These are phyloP conservation scores for Rhizopogon salebrosus DNA, from an alignment of 768 basidiomycete genomes.

Conservation along the genomic window DNA sequence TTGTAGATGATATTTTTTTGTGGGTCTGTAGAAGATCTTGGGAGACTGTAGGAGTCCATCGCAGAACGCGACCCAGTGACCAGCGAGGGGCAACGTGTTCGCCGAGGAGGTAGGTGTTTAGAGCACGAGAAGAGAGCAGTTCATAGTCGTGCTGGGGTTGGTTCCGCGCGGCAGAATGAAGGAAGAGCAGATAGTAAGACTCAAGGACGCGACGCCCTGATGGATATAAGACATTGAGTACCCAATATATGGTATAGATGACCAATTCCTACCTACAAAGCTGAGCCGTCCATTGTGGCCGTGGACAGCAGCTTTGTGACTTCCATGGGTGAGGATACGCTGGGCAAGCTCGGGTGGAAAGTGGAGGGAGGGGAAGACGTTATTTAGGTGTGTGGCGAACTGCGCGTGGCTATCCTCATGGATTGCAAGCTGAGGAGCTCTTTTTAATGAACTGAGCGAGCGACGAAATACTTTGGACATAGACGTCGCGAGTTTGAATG, in stretches of 20 bases:
- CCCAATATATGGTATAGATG: not conserved
- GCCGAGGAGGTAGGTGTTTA: slow-evolving; percentile 70
- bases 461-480: slow-evolving; percentile 1
- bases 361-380: slow-evolving; percentile 57
- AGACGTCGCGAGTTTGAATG: not conserved
- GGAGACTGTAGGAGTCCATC: slow-evolving; percentile 63
- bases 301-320: slow-evolving; percentile 56
- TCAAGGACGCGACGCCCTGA: slow-evolving; percentile 74
- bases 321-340: slow-evolving; percentile 73
- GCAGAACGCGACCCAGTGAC: slow-evolving; percentile 67
- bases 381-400: slow-evolving; percentile 53
- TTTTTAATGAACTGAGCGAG: not conserved
- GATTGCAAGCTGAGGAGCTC: not conserved
- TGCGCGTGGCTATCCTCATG: slow-evolving; percentile 13
- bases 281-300: slow-evolving; percentile 71
- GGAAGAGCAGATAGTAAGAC: slow-evolving; percentile 68
- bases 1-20: slow-evolving; percentile 2
- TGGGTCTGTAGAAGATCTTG: slow-evolving; percentile 26
- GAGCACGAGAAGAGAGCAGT: slow-evolving; percentile 45
- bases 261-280: slow-evolving; percentile 60
- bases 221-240: not conserved
- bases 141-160: slow-evolving; percentile 51
- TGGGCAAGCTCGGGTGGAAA: slow-evolving; percentile 69
- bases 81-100: slow-evolving; percentile 72
- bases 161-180: slow-evolving; percentile 49